Percentiles rank a stretch among this genome's conserved stretches.
These are phyloP conservation scores for Cutaneotrichosporon dermatis DNA, from an alignment of 1,284 basidiomycete genomes.

Conservation along the genomic window DNA sequence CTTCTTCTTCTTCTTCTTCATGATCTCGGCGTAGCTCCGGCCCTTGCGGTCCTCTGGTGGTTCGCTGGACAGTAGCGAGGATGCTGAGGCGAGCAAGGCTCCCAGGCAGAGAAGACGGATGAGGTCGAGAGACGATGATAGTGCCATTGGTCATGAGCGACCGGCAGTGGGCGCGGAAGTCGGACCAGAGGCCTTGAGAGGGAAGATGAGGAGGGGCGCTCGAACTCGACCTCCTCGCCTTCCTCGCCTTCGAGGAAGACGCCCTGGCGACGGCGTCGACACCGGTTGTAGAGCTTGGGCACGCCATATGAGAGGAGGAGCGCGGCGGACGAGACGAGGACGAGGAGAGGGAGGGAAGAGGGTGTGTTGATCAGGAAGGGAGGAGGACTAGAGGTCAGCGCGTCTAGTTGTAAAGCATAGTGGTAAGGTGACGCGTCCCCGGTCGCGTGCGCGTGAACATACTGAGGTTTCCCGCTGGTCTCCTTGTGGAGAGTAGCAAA, in stretches of 20 bases:
- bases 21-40: neutral
- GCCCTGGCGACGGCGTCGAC: constrained; percentile 19
- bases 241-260: constrained; percentile 30
- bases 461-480: constrained; percentile 7
- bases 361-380: constrained; percentile 35
- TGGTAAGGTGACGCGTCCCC: neutral
- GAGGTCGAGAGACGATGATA: constrained; percentile 42
- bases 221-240: constrained; percentile 21
- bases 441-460: neutral
- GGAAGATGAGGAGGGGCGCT: constrained; percentile 32
- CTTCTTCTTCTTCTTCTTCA: constrained; percentile 21
- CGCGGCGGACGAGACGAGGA: constrained; percentile 29
- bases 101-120: constrained; percentile 34
- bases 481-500: neutral
- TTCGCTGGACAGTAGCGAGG: constrained; percentile 41
- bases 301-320: constrained; percentile 32
- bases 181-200: constrained; percentile 40
- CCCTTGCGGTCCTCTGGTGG: constrained; percentile 18
- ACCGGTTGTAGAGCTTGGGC: constrained; percentile 6
- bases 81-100: constrained; percentile 45
- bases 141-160: constrained; percentile 39
- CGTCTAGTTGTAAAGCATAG: no score
- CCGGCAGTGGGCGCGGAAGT: constrained; percentile 39
- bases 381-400: constrained; percentile 26
- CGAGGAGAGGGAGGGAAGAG: constrained; percentile 43